These are phyloP conservation scores for Ogataea nakhonphanomensis DNA, from an alignment of 805 yeast species.

Conservation along the genomic window DNA sequence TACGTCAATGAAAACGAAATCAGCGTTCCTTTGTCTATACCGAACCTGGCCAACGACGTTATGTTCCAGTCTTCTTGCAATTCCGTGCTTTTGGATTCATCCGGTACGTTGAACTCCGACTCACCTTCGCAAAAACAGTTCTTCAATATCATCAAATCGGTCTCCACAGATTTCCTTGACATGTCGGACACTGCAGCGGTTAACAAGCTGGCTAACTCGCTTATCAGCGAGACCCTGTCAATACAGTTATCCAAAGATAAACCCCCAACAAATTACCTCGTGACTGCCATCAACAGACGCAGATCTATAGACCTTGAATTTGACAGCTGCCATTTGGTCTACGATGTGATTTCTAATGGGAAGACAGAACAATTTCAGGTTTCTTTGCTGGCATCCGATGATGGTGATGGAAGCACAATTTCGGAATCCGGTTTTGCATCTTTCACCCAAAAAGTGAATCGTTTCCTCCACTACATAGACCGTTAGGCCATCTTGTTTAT, in stretches of 20 bases:
- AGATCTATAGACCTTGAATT: constrained; percentile 30
- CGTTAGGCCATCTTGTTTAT: neutral
- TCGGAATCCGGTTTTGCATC: constrained; percentile 10
- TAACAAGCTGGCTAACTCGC: constrained; percentile 14
- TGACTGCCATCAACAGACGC: constrained; percentile 23
- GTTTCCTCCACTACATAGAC: constrained; percentile 13
- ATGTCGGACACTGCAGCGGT: constrained; percentile 17
- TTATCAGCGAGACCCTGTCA: constrained; percentile 16
- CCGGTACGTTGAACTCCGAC: constrained; percentile 14
- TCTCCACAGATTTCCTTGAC: constrained; percentile 23
- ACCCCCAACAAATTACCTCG: constrained; percentile 17
- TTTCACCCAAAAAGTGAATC: constrained; percentile 7
- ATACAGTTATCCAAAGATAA: constrained; percentile 9
- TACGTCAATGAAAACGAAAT: constrained; percentile 30
- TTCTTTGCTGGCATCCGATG: constrained; percentile 21
- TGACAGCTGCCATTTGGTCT: constrained; percentile 23
- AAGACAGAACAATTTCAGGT: constrained; percentile 25
- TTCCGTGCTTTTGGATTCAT: constrained; percentile 23
- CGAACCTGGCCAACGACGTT: constrained; percentile 27
- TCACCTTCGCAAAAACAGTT: constrained; percentile 20
- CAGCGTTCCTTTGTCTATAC: constrained; percentile 25
- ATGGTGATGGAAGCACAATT: constrained; percentile 4
- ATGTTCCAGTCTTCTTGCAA: constrained; percentile 31
- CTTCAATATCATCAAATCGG: constrained; percentile 20
- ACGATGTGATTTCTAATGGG: constrained; percentile 28